phyloP scores from a whole-genome alignment of 352 stramenopile species.

The Phytopythium kandeliae region DNA sequence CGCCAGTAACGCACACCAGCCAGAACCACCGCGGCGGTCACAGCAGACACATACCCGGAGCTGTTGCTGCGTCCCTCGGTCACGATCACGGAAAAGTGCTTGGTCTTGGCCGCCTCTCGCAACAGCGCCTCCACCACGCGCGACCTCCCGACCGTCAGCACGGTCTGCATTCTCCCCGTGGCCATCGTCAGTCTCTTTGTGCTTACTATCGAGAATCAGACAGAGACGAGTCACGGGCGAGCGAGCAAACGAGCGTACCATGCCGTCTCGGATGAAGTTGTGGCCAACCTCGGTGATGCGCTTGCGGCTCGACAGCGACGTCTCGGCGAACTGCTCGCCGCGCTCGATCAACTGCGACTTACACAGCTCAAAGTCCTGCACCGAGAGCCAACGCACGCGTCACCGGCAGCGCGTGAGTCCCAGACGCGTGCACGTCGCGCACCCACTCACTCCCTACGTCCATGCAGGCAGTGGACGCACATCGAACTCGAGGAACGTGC shows the following conservation, averaged over 20 bases:
- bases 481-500: conserved; percentile 87
- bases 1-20: too few relatives aligned
- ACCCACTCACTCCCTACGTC: too few relatives aligned
- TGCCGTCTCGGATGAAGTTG: conserved; percentile 93
- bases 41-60: conserved; percentile 50
- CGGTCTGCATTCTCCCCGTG: conserved; percentile 31
- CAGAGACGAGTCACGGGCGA: not conserved
- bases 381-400: not conserved
- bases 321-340: conserved; percentile 91
- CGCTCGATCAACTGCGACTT: conserved; percentile 88
- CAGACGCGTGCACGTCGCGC: not conserved
- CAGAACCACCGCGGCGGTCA: too few relatives aligned
- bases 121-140: conserved; percentile 91
- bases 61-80: conserved; percentile 91
- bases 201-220: too few relatives aligned
- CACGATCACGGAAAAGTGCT: conserved; percentile 93
- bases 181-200: not conserved
- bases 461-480: conserved; percentile 16
- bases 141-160: conserved; percentile 93
- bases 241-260: conserved; percentile 59
- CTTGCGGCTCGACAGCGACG: conserved; percentile 89
- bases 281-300: conserved; percentile 91
- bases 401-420: not conserved
- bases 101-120: conserved; percentile 86
- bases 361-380: conserved; percentile 89